Evolutionary conservation across 1,139 yeast genomes (phyloP).

Genomic region (Nakaseomyces uthaithaninus): DNA sequence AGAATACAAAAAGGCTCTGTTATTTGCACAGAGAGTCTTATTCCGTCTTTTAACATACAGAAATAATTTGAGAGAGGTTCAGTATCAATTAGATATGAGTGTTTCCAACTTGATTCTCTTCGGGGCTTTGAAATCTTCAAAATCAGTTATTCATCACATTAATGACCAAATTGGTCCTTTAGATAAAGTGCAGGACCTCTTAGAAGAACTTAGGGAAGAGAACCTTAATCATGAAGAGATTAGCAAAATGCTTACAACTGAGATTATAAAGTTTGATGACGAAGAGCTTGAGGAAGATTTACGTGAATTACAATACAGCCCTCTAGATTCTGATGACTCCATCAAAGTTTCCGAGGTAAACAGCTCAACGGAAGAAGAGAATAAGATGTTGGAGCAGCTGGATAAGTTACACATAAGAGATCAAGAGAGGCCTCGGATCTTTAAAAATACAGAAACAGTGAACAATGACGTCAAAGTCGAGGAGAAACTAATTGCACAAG

Average conservation of each 20-base stretch:
- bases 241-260: conserved; percentile 19
- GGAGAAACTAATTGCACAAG: conserved; percentile 1
- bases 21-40: conserved; percentile 32
- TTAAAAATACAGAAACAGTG: neutral
- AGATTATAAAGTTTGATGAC: conserved; percentile 5
- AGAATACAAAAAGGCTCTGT: conserved; percentile 27
- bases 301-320: neutral
- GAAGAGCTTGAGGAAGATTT: conserved; percentile 6
- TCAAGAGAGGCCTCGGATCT: neutral
- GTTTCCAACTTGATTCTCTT: conserved; percentile 37
- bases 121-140: conserved; percentile 35
- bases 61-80: conserved; percentile 36
- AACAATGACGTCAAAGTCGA: neutral
- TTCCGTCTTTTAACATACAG: conserved; percentile 32
- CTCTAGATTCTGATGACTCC: neutral
- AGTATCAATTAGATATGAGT: conserved; percentile 43
- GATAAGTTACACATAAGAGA: neutral
- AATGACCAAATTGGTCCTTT: conserved; percentile 32
- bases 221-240: conserved; percentile 34
- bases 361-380: conserved; percentile 1
- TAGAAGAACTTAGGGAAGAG: conserved; percentile 39
- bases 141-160: conserved; percentile 28
- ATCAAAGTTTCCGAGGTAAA: neutral
- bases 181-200: conserved; percentile 36
- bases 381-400: conserved; percentile 1